Evolutionary conservation across 768 basidiomycete genomes (phyloP).

Genomic region (Rhodotorula taiwanensis): DNA sequence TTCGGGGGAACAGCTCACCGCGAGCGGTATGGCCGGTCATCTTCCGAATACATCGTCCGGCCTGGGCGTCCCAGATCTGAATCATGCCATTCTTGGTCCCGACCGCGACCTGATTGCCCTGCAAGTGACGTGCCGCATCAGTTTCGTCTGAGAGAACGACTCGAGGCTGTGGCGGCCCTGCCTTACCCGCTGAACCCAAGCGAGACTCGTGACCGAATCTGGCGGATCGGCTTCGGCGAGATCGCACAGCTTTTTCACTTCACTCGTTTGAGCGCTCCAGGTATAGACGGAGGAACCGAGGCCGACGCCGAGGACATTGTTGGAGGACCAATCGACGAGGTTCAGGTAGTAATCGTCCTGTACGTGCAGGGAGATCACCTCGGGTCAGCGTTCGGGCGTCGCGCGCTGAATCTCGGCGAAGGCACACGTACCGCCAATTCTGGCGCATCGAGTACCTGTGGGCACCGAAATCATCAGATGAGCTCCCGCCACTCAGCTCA

Average conservation of each 20-base stretch:
- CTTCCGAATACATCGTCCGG: slow-evolving; percentile 65
- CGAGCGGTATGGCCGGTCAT: slow-evolving; percentile 83
- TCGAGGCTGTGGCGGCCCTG: background rate
- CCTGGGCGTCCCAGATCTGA: slow-evolving; percentile 86
- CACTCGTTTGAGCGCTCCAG: slow-evolving; percentile 91
- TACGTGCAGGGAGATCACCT: background rate
- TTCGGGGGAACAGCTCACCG: too few species aligned
- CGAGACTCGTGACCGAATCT: slow-evolving; percentile 77
- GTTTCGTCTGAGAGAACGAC: background rate
- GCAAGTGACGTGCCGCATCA: background rate
- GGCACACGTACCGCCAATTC: slow-evolving; percentile 58
- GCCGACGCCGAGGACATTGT: slow-evolving; percentile 90
- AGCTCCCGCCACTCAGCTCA: too few species aligned
- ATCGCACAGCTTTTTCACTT: slow-evolving; percentile 86
- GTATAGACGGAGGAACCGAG: slow-evolving; percentile 87
- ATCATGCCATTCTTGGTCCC: slow-evolving; percentile 83
- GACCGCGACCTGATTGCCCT: slow-evolving; percentile 81
- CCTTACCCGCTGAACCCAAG: slow-evolving; percentile 76
- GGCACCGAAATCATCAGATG: background rate
- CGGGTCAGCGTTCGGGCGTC: background rate
- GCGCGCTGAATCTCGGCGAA: too few species aligned
- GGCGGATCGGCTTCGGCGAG: slow-evolving; percentile 47
- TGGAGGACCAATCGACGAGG: slow-evolving; percentile 92
- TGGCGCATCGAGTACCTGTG: slow-evolving; percentile 68
- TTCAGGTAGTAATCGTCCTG: slow-evolving; percentile 95